Conservation (phyloP, 2,329 filamentous ascomycete genomes). For the Penicillium hordei region DNA sequence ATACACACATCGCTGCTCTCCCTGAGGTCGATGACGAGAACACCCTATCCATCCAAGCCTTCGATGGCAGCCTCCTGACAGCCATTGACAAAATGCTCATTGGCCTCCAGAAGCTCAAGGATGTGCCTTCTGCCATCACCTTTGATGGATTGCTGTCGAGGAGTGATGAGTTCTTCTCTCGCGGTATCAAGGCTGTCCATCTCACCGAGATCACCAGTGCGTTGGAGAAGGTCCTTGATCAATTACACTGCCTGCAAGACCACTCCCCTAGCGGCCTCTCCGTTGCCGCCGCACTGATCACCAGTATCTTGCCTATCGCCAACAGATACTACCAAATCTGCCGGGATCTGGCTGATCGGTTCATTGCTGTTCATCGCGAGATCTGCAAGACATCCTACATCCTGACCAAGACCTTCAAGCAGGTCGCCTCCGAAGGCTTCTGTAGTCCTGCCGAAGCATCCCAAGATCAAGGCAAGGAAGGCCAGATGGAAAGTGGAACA, state of each 20-base stretch:
- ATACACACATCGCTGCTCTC: constrained; percentile 29
- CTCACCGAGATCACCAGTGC: constrained; percentile 54
- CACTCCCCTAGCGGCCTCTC: constrained; percentile 43
- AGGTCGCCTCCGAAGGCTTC: constrained; percentile 82
- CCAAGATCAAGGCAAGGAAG: constrained; percentile 66
- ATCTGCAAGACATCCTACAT: constrained; percentile 73
- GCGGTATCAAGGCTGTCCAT: constrained; percentile 60
- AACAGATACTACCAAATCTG: constrained; percentile 68
- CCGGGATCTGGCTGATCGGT: constrained; percentile 57
- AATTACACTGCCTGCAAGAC: constrained; percentile 49
- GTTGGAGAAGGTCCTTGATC: constrained; percentile 47
- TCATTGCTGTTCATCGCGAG: constrained; percentile 65
- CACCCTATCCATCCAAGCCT: constrained; percentile 40
- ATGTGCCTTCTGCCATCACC: constrained; percentile 60
- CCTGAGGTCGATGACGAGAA: constrained; percentile 16
- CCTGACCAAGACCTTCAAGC: constrained; percentile 73
- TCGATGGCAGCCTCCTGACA: constrained; percentile 61
- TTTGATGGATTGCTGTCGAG: constrained; percentile 63
- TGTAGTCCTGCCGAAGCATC: constrained; percentile 84
- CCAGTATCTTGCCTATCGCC: constrained; percentile 67
- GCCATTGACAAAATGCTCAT: constrained; percentile 76
- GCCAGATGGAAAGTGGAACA: constrained; percentile 85
- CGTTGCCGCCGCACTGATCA: constrained; percentile 58
- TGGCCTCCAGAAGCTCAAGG: constrained; percentile 67
- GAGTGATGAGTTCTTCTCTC: constrained; percentile 54